Evolutionary conservation across 106 monocot genomes (phyloP), one percentile per base, ranked within the genome.

Genomic region (Acorus calamus): DNA sequence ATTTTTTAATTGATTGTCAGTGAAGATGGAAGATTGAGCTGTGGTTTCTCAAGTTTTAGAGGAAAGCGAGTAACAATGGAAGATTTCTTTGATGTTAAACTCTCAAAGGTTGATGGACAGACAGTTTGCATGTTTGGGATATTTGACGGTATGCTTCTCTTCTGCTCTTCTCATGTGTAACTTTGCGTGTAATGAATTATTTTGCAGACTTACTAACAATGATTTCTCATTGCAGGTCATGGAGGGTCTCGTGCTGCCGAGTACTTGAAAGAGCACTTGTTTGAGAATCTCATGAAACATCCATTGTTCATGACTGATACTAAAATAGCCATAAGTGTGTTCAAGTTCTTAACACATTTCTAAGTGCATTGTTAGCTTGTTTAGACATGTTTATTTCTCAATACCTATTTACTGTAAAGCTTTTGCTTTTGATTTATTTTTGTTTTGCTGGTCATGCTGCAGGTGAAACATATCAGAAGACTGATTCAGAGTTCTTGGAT

Each of bases 221-320:
- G 12, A 46, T 11, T 70, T 57, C 42, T 50, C 46, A 68, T 11
- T 12, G 46, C 57, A 94, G 94, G 94, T 61, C 94, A 94, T 80
- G 94, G 89, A 46, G 94, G 94, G 65, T 82, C 89, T 14, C 81
- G 84, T 61, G 89, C 94, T 67, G 89, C 94, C n/a, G 77, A 90
- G 66, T 94, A 87, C 75, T 74, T 94, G 70, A 94, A 90, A 81
- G 80, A 82, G 46, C 81, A 90, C 64, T 80, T 94, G 57, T 87
- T 94, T 71, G 82, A 94, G 61, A 94, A 94, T 60, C 89, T 94
- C 45, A 62, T 84, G 58, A 84, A 87, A 51, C 94, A 94, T 76
- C 89, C 94, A 69, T 65, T 78, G 46, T 90, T 94, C 62, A 66
- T 84, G 71, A 65, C 74, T 47, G 84, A 94, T 59, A 89, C 89